Evolutionary conservation across 129 eudicot genomes (phyloP), one percentile per base, ranked within the genome.

Genomic region (Logfia minima): DNA sequence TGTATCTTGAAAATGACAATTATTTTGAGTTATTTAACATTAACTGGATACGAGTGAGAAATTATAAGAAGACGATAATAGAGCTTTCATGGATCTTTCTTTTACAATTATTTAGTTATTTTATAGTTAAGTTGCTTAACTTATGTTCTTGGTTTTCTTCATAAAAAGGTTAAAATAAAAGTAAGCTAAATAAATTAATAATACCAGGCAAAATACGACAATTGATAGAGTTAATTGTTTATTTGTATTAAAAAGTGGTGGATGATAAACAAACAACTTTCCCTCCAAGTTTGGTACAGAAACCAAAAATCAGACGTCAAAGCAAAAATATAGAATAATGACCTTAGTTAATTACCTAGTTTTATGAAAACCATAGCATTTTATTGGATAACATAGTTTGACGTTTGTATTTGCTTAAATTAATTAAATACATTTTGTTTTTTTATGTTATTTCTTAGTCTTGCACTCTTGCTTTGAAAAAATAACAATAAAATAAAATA

Each of bases 61-160:
- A 28, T 48, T 71, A 70, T 14, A 65, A 70, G 29, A 60, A 32
- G 70, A 71, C 86, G 37, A 82, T 70, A 71, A 22, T 28, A 64
- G 52, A 70, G 84, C 82, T 79, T 75, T 82, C 81, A 8, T 55
- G 13, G 17, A 75, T 24, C 17, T 35, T 9, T 59, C 62, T 64
- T 59, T 23, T 45, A 71, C 52, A 37, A 18, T 64, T 11, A 60
- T 81, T 41, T 43, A 23, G 51, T 37, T 85, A 68, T 66, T 62
- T 32, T 71, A 43, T 62, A 74, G 34, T 43, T 72, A 24, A 74
- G 71, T 43, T 74, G 75, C 43, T 74, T 85, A 63, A 70, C 82
- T 68, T 78, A 64, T 77, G 85, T 70, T 78, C 24, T 81, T 78
- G 79, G 79, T 37, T 61, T 55, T 34, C 68, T 56, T 75, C 23